A percentile compares a stretch with the other conserved stretches of the same genome.
Evolutionary conservation across 495 filamentous ascomycete species (phyloP).

Genomic region (Penicillium turbatum): DNA sequence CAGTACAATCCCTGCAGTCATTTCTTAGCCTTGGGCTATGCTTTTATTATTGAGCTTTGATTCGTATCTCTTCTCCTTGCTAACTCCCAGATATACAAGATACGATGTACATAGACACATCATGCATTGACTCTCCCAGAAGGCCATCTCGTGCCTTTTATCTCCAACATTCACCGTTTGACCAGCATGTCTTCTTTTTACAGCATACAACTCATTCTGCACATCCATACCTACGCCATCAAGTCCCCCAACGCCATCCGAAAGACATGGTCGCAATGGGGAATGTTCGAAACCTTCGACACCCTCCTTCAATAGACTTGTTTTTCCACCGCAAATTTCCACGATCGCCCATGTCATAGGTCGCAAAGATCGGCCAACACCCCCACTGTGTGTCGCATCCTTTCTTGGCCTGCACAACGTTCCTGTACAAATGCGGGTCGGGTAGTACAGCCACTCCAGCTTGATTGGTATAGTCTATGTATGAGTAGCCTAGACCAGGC

Average conservation of each 20-base stretch:
- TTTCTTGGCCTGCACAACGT: constrained; percentile 20
- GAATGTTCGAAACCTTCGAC: constrained; percentile 10
- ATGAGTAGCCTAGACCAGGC: background rate
- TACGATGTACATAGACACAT: too few relatives aligned
- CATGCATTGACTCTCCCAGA: too few relatives aligned
- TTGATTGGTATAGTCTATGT: too few relatives aligned
- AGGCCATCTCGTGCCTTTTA: too few relatives aligned
- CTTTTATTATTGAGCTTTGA: background rate
- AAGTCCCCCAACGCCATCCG: too few relatives aligned
- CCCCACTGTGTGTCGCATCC: constrained; percentile 15
- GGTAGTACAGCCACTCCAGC: constrained; percentile 17
- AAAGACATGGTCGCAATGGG: constrained; percentile 6
- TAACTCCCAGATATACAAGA: too few relatives aligned
- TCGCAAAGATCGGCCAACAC: constrained; percentile 30
- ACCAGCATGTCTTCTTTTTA: too few relatives aligned
- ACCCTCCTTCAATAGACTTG: background rate
- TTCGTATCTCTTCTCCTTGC: too few relatives aligned
- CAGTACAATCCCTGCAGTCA: constrained; percentile 3
- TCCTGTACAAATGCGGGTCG: constrained; percentile 20
- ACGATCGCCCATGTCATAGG: constrained; percentile 4
- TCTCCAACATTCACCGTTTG: too few relatives aligned
- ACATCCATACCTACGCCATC: background rate
- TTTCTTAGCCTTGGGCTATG: background rate
- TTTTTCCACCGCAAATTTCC: background rate
- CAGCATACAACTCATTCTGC: too few relatives aligned